Base-by-base conservation (phyloP, 179 eudicot species). In the Silene coronaria region DNA sequence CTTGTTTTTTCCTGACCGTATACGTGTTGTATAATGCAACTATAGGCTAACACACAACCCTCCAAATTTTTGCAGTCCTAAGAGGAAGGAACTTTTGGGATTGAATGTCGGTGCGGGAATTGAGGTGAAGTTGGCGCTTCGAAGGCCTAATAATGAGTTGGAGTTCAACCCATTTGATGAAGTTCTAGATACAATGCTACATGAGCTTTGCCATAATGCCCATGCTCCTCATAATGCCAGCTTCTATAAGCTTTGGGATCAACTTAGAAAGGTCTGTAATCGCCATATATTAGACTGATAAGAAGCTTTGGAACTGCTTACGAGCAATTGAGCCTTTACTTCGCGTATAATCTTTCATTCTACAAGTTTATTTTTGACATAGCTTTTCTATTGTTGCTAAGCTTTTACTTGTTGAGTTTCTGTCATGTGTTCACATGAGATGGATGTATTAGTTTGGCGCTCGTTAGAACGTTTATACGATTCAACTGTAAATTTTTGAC, bases 221-320 rank as follows among this genome's bases (percentile, higher is more conserved):
- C 94, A 87, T 57, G 90, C 91, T 77, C 95, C 97, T 81, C 99
- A 95, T 71, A 91, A 95, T 87, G 92, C 96, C 53, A 84, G 85
- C 78, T 95, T 95, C 77, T 95, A 95, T 88, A 85, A 92, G 85
- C 91, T 95, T 22, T 92, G 96, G 99, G 99, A 95, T 77, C 92
- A 95, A 73, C 85, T 95, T 36, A 87, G 99, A 82, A 86, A 92
- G 93, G 96, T 80, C 64, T 63, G 73, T 23, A n/a, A 45, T 24
- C 0, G 14, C 21, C 62, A 21, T 2, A 36, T 13, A 48, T 48
- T 71, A 10, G 42, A 59, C 53, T 63, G 4, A 24, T 51, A 46
- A 51, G 32, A 72, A 55, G 58, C 68, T 62, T 51, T 27, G 2
- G 45, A 64, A 22, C 48, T 30, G 58, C 63, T 67, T 34, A 24